A percentile compares a stretch with the other conserved stretches of the same genome.
Conservation (phyloP, 176 grass and related monocot genomes). For the Microstegium vimineum region DNA sequence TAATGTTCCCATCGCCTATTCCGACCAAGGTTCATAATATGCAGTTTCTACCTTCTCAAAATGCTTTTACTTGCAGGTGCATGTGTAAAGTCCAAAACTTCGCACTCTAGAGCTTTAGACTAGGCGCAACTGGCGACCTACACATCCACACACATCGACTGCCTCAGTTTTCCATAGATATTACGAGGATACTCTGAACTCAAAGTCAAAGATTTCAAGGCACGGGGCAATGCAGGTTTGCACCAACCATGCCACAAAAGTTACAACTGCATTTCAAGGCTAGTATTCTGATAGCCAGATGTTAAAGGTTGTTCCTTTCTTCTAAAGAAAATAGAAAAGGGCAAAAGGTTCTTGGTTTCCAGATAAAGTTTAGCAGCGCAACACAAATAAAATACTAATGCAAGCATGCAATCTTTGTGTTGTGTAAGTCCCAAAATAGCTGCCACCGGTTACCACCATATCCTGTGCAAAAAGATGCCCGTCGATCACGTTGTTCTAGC, state of each 20-base stretch:
- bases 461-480: conserved; percentile 20
- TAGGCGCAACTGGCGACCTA: background rate
- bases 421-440: conserved; percentile 10
- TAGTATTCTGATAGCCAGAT: background rate
- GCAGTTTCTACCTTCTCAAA: background rate
- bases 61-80: background rate
- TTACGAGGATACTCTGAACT: background rate
- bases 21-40: background rate
- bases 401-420: background rate
- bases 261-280: background rate
- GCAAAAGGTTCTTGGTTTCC: background rate
- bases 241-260: background rate
- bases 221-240: background rate
- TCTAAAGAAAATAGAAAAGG: background rate
- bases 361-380: background rate
- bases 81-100: background rate
- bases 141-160: background rate
- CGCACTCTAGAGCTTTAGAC: background rate
- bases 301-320: too few species aligned
- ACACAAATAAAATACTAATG: background rate
- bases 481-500: conserved; percentile 7
- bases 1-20: background rate
- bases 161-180: background rate
- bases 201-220: background rate
- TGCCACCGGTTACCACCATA: conserved; percentile 11